These are phyloP conservation scores for Marasmius tenuissimus DNA, from an alignment of 1,284 basidiomycete genomes.

Conservation along the genomic window DNA sequence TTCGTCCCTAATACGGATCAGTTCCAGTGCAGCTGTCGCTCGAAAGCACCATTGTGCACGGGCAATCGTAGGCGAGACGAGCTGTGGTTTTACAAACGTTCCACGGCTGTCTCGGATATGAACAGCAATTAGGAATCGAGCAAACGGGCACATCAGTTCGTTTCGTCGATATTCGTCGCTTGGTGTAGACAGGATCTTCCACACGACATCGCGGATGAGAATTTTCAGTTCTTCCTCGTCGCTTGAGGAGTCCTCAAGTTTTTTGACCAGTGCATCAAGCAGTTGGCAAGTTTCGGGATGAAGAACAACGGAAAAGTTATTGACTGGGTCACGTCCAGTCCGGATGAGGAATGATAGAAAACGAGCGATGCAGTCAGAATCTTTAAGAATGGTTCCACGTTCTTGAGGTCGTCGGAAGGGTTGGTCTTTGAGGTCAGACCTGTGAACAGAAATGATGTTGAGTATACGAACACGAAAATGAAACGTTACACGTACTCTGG, in stretches of 20 bases:
- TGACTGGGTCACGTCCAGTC: neutral
- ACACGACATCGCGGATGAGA: neutral
- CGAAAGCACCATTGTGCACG: neutral
- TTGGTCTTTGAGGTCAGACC: neutral
- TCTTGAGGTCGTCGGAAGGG: constrained; percentile 5
- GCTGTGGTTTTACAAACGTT: neutral
- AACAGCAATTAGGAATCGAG: constrained; percentile 2
- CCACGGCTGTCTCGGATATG: neutral
- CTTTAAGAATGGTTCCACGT: neutral
- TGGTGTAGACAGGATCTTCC: neutral
- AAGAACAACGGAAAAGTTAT: neutral
- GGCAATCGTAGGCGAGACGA: neutral
- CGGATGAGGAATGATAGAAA: constrained; percentile 5
- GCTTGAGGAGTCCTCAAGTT: neutral
- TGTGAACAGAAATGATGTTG: too few relatives aligned
- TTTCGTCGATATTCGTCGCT: neutral
- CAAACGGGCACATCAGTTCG: constrained; percentile 2
- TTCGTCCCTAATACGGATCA: neutral
- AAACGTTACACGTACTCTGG: too few relatives aligned
- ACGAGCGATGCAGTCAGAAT: neutral
- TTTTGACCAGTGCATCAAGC: neutral
- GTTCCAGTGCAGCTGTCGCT: neutral
- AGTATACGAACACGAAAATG: too few relatives aligned
- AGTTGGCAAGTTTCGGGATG: neutral
- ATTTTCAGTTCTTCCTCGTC: too few relatives aligned